These are phyloP conservation scores for Rhodotorula sp. DNA, from an alignment of 1,284 basidiomycete species.

Conservation along the genomic window DNA sequence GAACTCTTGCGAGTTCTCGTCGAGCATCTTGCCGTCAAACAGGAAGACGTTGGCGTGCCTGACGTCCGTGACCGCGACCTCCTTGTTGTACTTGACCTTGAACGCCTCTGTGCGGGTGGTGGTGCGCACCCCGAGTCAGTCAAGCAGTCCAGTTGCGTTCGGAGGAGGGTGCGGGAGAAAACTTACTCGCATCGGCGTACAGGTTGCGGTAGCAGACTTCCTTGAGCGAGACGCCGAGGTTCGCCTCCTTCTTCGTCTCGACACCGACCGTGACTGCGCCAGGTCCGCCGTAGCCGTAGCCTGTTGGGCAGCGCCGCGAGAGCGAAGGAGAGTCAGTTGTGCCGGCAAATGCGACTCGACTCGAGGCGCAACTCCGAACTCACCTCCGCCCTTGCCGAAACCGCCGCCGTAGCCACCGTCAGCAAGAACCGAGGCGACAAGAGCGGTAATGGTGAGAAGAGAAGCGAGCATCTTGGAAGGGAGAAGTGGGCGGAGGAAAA, in stretches of 20 bases:
- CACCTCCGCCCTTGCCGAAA: too few relatives aligned
- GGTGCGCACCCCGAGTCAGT: background rate
- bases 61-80: constrained; percentile 5
- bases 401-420: too few relatives aligned
- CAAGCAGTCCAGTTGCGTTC: fast-evolving
- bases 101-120: background rate
- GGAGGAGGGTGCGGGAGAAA: background rate
- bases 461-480: too few relatives aligned
- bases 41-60: constrained; percentile 13
- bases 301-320: too few relatives aligned
- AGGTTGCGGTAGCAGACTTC: constrained; percentile 19
- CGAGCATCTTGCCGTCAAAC: constrained; percentile 4
- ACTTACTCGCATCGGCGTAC: constrained; percentile 8
- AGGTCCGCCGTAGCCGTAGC: too few relatives aligned
- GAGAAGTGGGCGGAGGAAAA: too few relatives aligned
- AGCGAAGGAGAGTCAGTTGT: too few relatives aligned
- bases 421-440: too few relatives aligned
- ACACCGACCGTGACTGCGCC: background rate
- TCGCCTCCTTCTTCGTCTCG: background rate
- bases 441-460: too few relatives aligned
- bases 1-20: constrained; percentile 14
- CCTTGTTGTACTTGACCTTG: constrained; percentile 15
- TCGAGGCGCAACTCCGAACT: too few relatives aligned
- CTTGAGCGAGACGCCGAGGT: constrained; percentile 6
- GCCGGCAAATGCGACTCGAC: too few relatives aligned